Evolutionary conservation across 805 yeast species (phyloP).

Genomic region (Saccharomyces kudriavzevii): DNA sequence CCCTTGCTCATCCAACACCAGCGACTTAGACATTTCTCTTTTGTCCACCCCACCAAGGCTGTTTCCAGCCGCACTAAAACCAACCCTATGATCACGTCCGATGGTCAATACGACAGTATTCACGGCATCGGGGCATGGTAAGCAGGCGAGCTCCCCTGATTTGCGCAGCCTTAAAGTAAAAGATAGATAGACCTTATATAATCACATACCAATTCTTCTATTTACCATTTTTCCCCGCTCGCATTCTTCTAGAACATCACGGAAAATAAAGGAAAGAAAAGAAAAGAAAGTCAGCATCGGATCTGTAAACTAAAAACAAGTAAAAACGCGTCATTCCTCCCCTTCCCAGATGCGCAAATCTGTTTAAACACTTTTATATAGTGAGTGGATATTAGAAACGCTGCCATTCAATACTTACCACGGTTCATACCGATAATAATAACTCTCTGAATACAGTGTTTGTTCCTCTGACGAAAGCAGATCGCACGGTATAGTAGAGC

Average conservation of each 20-base stretch:
- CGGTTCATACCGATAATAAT: neutral
- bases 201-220: neutral
- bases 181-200: neutral
- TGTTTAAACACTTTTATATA: neutral
- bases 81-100: neutral
- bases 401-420: neutral
- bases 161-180: neutral
- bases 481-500: neutral
- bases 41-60: neutral
- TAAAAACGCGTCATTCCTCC: neutral
- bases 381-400: neutral
- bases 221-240: neutral
- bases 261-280: neutral
- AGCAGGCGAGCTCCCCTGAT: neutral
- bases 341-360: neutral
- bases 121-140: neutral
- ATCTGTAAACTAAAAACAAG: slow-evolving; percentile 2
- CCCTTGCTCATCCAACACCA: neutral
- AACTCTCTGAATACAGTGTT: neutral
- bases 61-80: neutral
- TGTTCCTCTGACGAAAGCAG: neutral
- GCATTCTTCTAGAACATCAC: slow-evolving; percentile 3
- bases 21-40: neutral
- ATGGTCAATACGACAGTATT: neutral
- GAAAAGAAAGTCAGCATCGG: slow-evolving; percentile 4